Base-by-base conservation (phyloP, 2,329 filamentous ascomycete genomes). In the Penicillium sp. region DNA sequence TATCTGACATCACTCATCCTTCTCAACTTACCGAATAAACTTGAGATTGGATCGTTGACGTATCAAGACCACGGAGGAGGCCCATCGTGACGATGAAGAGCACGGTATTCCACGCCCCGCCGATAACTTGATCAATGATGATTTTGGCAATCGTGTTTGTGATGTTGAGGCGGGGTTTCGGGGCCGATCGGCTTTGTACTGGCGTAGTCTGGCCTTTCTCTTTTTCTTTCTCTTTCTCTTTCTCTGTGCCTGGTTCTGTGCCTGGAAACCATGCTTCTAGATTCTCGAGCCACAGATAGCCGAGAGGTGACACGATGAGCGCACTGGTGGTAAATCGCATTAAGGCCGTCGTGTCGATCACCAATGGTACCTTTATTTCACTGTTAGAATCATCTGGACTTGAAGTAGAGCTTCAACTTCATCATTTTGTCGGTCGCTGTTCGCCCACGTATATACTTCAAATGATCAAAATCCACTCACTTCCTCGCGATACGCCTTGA, bases 271-370 rank as follows among this genome's bases (percentile, higher is more conserved):
- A 74, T 18, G 73, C 70, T 66, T 84, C 82, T 24, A 84, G 75
- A 24, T 75, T 75, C 48, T 79, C 75, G 59, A 85, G 81, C 82
- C 83, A 85, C 49, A 80, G 68, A 60, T 81, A 84, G 56, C 83
- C 84, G 44, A 82, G 77, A 6, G 83, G 83, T 1, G 81, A 76
- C 4, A 78, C 79, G 34, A 84, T 67, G 49, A 84, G 66, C 2
- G 80, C 75, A 46, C 81, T 75, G 30, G 77, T 70, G 32, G 82
- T 75, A 67, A 85, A 85, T 56, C 81, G 81, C 17, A 81, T 63
- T 34, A 85, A 72, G 23, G 78, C 75, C 24, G 72, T 54, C 1
- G 74, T 44, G 51, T 84, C 80, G 43, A 85, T 69, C 29, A 67
- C 58, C 40, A 81, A 74, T 7, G 76, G 70, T 46, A 55, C 66